Evolutionary conservation across 2,329 filamentous ascomycete genomes (phyloP), one percentile per base, ranked within the genome.

Genomic region (Fusarium tricinctum): DNA sequence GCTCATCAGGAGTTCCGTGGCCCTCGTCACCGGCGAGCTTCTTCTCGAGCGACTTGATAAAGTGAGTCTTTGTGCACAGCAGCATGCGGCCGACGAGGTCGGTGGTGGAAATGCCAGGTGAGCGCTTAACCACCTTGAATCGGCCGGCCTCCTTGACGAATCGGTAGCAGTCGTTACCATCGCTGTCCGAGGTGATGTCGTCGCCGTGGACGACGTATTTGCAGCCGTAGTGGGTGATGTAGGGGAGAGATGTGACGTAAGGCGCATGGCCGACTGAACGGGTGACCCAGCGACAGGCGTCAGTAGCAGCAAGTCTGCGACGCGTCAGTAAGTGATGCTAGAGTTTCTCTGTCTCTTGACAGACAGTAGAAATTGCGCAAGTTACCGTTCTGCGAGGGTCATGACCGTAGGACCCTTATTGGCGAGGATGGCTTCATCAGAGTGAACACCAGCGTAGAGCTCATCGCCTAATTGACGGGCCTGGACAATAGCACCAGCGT

Each of bases 401-500:
- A 99, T 99, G 73, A 99, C 96, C 1, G 95, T 97, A 1, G 96
- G 96, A 8, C 96, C 96, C 82, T 99, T 99, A 84, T 99, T 97
- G 77, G 94, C 92, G 71, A 97, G 85, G 74, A 99, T 99, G 52
- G 92, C 91, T 80, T 97, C 93, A 78, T 99, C 96, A 5, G 93
- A 97, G 82, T 99, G 96, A 52, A 99, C 91, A 62, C 96, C 96
- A 35, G 97, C 94, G 70, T 93, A 90, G 48, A 99, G 89, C 82
- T 97, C 93, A 69, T 88, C 89, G 71, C 96, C 96, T 20, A 98
- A 87, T 79, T 94, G 94, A 68, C 96, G 92, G 50, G 96, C 96
- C 81, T 99, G 96, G 48, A 99, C 89, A 86, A 98, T 97, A 69
- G 96, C 96, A 63, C 96, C 96, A 7, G 96, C 96, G 83, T 99